Evolutionary conservation across 2,329 filamentous ascomycete species (phyloP).

Genomic region (Plectosphaerella cucumerina): DNA sequence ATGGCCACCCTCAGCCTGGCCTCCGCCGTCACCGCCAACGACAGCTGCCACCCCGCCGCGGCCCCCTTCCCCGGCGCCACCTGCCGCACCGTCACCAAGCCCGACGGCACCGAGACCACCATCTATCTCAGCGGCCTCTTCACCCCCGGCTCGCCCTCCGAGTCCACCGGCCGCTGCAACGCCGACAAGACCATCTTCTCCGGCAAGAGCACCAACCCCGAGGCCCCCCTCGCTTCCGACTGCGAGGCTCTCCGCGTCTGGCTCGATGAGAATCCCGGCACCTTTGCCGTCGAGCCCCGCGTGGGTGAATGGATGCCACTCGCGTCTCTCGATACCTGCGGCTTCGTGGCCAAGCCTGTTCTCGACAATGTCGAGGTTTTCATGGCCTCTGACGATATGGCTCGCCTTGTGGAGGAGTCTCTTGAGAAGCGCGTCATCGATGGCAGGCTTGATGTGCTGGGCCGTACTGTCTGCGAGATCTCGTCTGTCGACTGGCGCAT

Average conservation of each 20-base stretch:
- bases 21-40: neutral
- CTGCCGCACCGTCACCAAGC: conserved; percentile 4
- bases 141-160: neutral
- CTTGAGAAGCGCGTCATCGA: conserved; percentile 27
- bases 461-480: neutral
- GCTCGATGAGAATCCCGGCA: neutral
- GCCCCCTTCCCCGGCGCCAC: neutral
- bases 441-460: neutral
- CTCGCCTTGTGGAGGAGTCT: conserved; percentile 29
- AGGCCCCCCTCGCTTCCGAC: neutral
- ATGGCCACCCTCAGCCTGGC: neutral
- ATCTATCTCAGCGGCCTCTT: conserved; percentile 5
- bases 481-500: neutral
- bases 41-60: neutral
- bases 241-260: neutral
- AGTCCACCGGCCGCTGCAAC: neutral
- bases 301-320: neutral
- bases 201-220: neutral
- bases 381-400: neutral
- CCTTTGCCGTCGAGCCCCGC: neutral
- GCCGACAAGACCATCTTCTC: neutral
- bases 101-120: conserved; percentile 20
- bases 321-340: neutral
- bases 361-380: too few relatives aligned
- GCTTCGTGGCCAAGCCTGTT: neutral